Evolutionary conservation across 148 eudicot species (phyloP).

Genomic region (Vaccinium myrtillus): DNA sequence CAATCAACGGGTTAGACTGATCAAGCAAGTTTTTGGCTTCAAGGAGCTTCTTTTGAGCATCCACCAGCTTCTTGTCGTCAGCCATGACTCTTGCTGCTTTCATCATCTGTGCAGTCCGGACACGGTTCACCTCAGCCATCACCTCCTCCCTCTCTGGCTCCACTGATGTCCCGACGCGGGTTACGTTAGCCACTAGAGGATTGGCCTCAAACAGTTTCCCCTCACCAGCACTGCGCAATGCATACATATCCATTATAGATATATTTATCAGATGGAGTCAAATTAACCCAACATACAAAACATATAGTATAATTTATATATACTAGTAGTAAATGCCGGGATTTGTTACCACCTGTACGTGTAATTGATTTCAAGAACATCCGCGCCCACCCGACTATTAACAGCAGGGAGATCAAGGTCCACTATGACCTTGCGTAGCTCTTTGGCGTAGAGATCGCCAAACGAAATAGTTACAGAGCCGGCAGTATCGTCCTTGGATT

Average conservation of each 20-base stretch:
- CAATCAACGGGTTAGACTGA: neutral
- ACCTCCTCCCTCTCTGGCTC: neutral
- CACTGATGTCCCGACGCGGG: neutral
- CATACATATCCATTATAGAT: no score
- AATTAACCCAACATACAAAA: no score
- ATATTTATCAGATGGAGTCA: no score
- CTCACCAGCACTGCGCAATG: no score
- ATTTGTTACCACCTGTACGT: conserved; percentile 9
- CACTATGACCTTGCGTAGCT: conserved; percentile 21
- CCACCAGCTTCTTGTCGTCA: neutral
- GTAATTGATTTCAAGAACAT: conserved; percentile 5
- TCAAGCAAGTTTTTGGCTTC: neutral
- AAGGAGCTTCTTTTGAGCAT: no score
- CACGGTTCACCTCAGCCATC: neutral
- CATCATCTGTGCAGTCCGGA: neutral
- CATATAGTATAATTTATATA: no score
- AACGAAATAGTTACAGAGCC: conserved; percentile 20
- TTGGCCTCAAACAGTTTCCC: no score
- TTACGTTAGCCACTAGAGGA: no score
- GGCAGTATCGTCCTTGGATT: neutral
- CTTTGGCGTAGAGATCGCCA: conserved; percentile 28
- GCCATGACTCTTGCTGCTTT: neutral
- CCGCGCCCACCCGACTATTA: neutral
- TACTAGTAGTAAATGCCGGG: no score
- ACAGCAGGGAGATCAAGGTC: conserved; percentile 19